These are phyloP conservation scores for Solanum arcanum DNA, from an alignment of 257 asterid species.

Conservation along the genomic window DNA sequence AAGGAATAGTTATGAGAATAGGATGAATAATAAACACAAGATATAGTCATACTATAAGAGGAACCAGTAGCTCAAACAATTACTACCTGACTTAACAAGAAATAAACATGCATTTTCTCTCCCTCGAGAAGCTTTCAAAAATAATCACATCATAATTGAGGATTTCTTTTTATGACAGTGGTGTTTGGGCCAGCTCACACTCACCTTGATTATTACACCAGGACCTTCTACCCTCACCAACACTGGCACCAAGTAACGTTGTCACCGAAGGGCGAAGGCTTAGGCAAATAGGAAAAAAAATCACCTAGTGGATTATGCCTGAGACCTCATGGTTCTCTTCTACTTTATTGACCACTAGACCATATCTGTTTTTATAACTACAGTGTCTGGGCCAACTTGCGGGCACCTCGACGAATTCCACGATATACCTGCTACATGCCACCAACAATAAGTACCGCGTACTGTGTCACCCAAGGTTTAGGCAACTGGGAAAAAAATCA, in stretches of 20 bases:
- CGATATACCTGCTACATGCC: not conserved
- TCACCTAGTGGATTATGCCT: not conserved
- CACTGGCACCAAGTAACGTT: not conserved
- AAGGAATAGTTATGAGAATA: not conserved
- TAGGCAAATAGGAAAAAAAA: not conserved
- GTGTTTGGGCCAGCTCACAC: not conserved
- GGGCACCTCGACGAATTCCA: not conserved
- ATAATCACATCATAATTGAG: not conserved
- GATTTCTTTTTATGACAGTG: not conserved
- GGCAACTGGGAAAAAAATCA: not conserved
- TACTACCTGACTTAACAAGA: not conserved
- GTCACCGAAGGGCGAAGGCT: not conserved
- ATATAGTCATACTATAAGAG: not conserved
- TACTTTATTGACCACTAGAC: not conserved
- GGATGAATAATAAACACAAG: not conserved
- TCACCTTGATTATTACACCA: not conserved
- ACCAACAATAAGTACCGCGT: not conserved
- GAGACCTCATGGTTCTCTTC: not conserved
- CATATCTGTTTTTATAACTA: not conserved
- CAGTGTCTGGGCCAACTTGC: not conserved
- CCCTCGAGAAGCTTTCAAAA: not conserved
- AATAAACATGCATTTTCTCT: not conserved
- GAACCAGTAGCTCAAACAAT: not conserved
- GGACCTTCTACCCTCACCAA: not conserved
- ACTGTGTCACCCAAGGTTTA: not conserved